Percentiles rank a stretch among this genome's conserved stretches.
Conservation (phyloP, 2,329 filamentous ascomycete species). For the Cordyceps cicadae region DNA sequence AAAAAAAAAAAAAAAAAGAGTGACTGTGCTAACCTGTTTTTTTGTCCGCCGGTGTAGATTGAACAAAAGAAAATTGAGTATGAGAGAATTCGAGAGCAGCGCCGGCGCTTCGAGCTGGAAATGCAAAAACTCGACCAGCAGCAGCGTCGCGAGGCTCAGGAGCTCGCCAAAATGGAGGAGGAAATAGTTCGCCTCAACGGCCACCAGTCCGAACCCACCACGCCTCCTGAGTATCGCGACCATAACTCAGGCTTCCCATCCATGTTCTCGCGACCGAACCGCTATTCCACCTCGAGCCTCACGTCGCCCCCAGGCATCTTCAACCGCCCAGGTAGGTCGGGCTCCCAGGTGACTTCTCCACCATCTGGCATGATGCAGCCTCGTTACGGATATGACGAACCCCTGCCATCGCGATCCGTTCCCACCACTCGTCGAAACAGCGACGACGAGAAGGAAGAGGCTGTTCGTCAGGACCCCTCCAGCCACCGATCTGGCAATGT, state of each 20-base stretch:
- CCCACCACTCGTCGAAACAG: constrained; percentile 84
- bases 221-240: constrained; percentile 86
- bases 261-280: constrained; percentile 74
- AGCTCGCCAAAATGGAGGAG: constrained; percentile 77
- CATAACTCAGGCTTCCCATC: constrained; percentile 61
- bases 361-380: constrained; percentile 54
- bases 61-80: constrained; percentile 92
- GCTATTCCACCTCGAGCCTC: constrained; percentile 83
- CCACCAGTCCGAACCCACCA: constrained; percentile 90
- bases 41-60: constrained; percentile 50
- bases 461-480: constrained; percentile 59
- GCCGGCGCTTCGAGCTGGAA: constrained; percentile 81
- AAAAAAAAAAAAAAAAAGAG: not conserved
- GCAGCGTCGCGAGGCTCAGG: constrained; percentile 72
- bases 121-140: constrained; percentile 85
- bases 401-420: constrained; percentile 67
- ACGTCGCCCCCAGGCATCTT: constrained; percentile 71
- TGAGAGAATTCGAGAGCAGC: constrained; percentile 82
- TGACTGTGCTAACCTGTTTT: constrained; percentile 26
- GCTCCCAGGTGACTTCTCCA: constrained; percentile 73
- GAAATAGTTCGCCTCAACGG: constrained; percentile 60
- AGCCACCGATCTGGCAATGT: constrained; percentile 66
- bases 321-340: constrained; percentile 65
- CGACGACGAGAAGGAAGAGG: constrained; percentile 77
- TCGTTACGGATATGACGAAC: constrained; percentile 42